Evolutionary conservation across 169 alveolate genomes (phyloP), one percentile per base, ranked within the genome.

Genomic region (Plasmodium adleri): DNA sequence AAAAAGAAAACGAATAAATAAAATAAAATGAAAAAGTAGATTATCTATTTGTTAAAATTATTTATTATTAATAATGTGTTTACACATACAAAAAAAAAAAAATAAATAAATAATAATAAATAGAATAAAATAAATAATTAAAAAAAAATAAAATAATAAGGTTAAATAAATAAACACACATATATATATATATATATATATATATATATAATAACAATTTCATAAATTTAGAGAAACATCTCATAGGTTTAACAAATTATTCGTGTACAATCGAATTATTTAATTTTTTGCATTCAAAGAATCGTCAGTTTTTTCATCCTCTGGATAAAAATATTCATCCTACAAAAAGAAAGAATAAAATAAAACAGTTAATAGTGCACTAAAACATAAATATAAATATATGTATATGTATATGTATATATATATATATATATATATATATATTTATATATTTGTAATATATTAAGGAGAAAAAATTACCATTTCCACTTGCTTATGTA

Each of bases 311-410:
- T 80, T 56, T 39, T 80, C 85, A 62, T 80, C 90, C 43, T 80
- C 90, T 3, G 90, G 90, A 60, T 80, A 80, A 43, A 80, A 80
- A 54, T 80, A 80, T 68, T 66, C 90, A 68, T 80, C 90, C 90
- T 80, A 47, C 39, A 47, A 80, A 67, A 80, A 39, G 45, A 56
- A 54, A 72, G 52, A 56, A 54, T 15, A 49, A 64, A 64, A 50
- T 60, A 15, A 45, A 15, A 75, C 2, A 20, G 10, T 39, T 20
- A 1, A 56, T 45, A 50, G 17, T 26, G 49, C 13, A 10, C 20
- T n/a, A 20, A 60, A 45, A 68, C 7, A 12, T 28, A 68, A 13
- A 68, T 32, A 32, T 32, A 32, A 5, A 43, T 6, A 15, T 68
- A 12, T 15, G 43, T 22, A 71, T 17, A 71, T 2, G 17, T 49